phyloP scores from a whole-genome alignment of 768 basidiomycete species.

The Leucocoprinus leucothites region DNA sequence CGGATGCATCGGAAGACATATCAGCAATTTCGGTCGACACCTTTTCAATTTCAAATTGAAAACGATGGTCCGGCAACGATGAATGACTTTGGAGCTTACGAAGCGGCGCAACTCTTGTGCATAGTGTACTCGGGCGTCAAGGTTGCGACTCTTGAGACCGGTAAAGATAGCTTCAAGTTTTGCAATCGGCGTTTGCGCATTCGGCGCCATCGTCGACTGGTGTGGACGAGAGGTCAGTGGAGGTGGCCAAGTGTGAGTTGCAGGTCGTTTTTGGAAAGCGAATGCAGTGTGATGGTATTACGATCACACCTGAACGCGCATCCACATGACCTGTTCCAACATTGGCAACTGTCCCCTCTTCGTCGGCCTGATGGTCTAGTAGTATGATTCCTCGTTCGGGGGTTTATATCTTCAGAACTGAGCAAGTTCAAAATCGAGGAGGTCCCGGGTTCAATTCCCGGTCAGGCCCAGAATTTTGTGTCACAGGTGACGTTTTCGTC shows the following conservation, averaged over 20 bases:
- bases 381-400: conserved; percentile 69
- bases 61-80: conserved; percentile 11
- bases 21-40: conserved; percentile 72
- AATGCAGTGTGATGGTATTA: background rate
- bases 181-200: conserved; percentile 54
- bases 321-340: background rate
- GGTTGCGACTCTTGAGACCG: conserved; percentile 59
- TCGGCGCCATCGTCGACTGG: conserved; percentile 19
- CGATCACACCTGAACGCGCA: background rate
- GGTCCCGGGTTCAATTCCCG: conserved; percentile 87
- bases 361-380: conserved; percentile 34
- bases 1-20: conserved; percentile 76
- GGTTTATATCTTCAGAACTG: background rate
- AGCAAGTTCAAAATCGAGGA: conserved; percentile 47
- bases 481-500: no score
- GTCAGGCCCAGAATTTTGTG: conserved; percentile 49
- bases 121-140: conserved; percentile 62
- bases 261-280: background rate
- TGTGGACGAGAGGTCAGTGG: background rate
- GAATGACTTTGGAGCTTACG: conserved; percentile 39
- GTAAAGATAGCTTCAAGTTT: conserved; percentile 64
- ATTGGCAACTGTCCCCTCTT: no score
- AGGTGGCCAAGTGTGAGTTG: background rate
- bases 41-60: conserved; percentile 33
- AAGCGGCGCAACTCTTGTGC: conserved; percentile 74